Conservation (phyloP, 495 filamentous ascomycete species). For the Elaphomyces granulatus region DNA sequence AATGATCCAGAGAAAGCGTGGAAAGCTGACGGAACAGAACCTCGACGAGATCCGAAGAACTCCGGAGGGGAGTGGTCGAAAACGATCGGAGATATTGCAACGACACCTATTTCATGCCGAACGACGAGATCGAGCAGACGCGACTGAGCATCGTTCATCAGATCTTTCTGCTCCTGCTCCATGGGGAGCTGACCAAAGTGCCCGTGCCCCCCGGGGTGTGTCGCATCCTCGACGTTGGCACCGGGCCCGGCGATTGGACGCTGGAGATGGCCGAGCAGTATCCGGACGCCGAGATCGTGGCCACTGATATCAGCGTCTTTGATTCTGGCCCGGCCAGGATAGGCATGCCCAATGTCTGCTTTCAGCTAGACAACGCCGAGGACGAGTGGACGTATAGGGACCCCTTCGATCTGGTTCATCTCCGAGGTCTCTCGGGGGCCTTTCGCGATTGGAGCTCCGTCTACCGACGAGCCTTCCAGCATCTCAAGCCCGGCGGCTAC, state of each 20-base stretch:
- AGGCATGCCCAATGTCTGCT: conserved; percentile 50
- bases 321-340: conserved; percentile 29
- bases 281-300: conserved; percentile 48
- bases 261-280: conserved; percentile 52
- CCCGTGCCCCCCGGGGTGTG: conserved; percentile 33
- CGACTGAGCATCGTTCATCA: conserved; percentile 54
- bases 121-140: conserved; percentile 59
- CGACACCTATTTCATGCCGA: conserved; percentile 58
- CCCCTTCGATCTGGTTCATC: conserved; percentile 51
- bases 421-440: conserved; percentile 47
- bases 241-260: conserved; percentile 61
- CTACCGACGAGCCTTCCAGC: conserved; percentile 44
- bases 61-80: conserved; percentile 42
- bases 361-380: conserved; percentile 56
- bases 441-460: conserved; percentile 48
- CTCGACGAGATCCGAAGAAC: conserved; percentile 45
- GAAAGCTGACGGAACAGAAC: conserved; percentile 24
- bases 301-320: conserved; percentile 47
- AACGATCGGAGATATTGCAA: conserved; percentile 55
- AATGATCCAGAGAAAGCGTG: not conserved
- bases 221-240: conserved; percentile 57
- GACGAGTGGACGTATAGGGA: conserved; percentile 40
- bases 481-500: conserved; percentile 49
- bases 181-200: conserved; percentile 43
- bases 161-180: conserved; percentile 46